Evolutionary conservation across 2,329 filamentous ascomycete genomes (phyloP).

Genomic region (Ophiocordyceps sinensis): DNA sequence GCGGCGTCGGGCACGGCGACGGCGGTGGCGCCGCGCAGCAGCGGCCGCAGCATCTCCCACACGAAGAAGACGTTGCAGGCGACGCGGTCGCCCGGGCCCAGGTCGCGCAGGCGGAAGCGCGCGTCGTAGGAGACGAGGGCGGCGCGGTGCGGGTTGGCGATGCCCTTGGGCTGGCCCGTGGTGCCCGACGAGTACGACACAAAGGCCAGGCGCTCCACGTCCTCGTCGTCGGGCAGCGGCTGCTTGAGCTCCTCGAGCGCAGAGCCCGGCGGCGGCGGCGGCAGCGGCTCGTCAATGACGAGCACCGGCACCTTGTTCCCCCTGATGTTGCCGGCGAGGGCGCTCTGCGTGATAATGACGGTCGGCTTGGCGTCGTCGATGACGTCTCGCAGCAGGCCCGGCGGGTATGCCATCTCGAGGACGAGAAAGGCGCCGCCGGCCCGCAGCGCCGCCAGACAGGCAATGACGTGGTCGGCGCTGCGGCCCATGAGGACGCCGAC

Average conservation of each 20-base stretch:
- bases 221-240: constrained; percentile 45
- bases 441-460: constrained; percentile 61
- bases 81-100: constrained; percentile 58
- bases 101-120: constrained; percentile 55
- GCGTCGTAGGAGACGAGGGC: constrained; percentile 61
- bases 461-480: constrained; percentile 66
- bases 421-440: constrained; percentile 71
- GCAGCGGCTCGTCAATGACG: constrained; percentile 35
- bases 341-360: constrained; percentile 53
- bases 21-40: constrained; percentile 62
- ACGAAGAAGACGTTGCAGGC: constrained; percentile 85
- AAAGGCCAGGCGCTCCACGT: constrained; percentile 61
- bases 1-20: constrained; percentile 60
- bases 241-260: constrained; percentile 21
- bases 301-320: constrained; percentile 47
- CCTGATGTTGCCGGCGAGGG: constrained; percentile 52
- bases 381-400: constrained; percentile 59
- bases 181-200: constrained; percentile 72
- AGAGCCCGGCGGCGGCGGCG: constrained; percentile 6
- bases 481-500: constrained; percentile 64
- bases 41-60: constrained; percentile 69
- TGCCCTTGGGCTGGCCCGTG: constrained; percentile 68
- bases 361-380: constrained; percentile 59
- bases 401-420: constrained; percentile 65
- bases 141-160: constrained; percentile 64